Conservation (phyloP, 345 rosid species). For the Physaria fendleri region DNA sequence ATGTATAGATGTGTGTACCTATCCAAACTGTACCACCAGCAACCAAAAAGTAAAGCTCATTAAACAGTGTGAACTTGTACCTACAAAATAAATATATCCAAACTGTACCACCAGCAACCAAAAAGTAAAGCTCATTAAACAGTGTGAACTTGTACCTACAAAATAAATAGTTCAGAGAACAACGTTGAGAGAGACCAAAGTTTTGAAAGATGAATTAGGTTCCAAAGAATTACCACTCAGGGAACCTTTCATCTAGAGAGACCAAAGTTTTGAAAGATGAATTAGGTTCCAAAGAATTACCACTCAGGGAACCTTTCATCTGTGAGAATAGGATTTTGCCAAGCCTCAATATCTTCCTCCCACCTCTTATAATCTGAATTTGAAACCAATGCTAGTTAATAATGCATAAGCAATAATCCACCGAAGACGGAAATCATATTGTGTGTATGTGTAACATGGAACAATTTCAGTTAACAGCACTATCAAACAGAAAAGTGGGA, state of each 20-base stretch:
- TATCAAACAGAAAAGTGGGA: constrained; percentile 1
- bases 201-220: constrained; percentile 1
- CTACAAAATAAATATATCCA: too few relatives aligned
- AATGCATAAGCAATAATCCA: neutral
- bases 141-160: constrained; percentile 93
- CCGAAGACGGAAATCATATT: neutral
- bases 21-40: constrained; percentile 99
- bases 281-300: constrained; percentile 34
- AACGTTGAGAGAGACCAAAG: neutral
- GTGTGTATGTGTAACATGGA: neutral
- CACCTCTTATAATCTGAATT: constrained; percentile 75
- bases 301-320: constrained; percentile 90
- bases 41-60: constrained; percentile 95
- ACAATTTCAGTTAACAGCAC: neutral
- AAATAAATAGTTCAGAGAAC: constrained; percentile 9
- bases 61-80: constrained; percentile 94
- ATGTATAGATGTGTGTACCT: constrained; percentile 40
- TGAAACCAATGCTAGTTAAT: constrained; percentile 8
- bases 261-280: neutral
- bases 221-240: constrained; percentile 66
- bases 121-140: constrained; percentile 96
- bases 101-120: constrained; percentile 98
- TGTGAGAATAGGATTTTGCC: constrained; percentile 81
- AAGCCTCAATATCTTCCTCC: constrained; percentile 95
- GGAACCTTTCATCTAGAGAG: too few relatives aligned